These are phyloP conservation scores for Cordyceps sp. DNA, from an alignment of 2,329 filamentous ascomycete genomes.

Conservation along the genomic window DNA sequence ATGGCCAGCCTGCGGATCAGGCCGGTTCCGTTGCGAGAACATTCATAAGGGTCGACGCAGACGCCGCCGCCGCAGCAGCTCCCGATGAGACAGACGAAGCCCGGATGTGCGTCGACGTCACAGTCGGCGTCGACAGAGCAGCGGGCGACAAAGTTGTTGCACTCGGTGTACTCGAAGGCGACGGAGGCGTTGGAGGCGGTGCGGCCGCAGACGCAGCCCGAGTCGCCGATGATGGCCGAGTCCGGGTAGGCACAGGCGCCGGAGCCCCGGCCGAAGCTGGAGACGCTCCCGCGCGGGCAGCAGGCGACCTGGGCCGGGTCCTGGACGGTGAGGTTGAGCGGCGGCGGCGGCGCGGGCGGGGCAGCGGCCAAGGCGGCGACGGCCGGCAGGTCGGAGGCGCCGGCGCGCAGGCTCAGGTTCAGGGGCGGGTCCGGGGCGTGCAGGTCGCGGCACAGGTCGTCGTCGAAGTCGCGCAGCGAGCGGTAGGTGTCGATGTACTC, in stretches of 20 bases:
- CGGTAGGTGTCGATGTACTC: slow-evolving; percentile 16
- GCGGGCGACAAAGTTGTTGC: slow-evolving; percentile 13
- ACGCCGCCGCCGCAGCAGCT: slow-evolving; percentile 19
- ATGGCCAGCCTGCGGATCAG: slow-evolving; percentile 9
- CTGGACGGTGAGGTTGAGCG: slow-evolving; percentile 17
- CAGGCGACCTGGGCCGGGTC: slow-evolving; percentile 16
- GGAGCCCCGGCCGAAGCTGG: slow-evolving; percentile 5
- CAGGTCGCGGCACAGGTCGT: slow-evolving; percentile 18
- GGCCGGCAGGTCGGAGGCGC: slow-evolving; percentile 10
- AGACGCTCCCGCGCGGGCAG: slow-evolving; percentile 11
- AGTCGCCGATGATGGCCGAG: slow-evolving; percentile 12
- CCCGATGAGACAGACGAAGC: slow-evolving; percentile 15
- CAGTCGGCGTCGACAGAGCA: slow-evolving; percentile 13
- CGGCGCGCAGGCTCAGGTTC: slow-evolving; percentile 15
- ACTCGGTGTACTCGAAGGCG: slow-evolving; percentile 17
- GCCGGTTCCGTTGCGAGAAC: slow-evolving; percentile 15
- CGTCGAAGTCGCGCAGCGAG: slow-evolving; percentile 10
- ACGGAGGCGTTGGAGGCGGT: slow-evolving; percentile 9
- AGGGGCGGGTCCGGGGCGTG: slow-evolving; percentile 14
- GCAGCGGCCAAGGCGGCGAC: slow-evolving; percentile 14
- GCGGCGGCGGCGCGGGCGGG: slow-evolving; percentile 7
- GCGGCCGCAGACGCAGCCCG: slow-evolving; percentile 18
- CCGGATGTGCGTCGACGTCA: slow-evolving; percentile 7
- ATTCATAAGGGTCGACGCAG: slow-evolving; percentile 19
- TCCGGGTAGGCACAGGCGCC: slow-evolving; percentile 14